These are phyloP conservation scores for Phtheirospermum japonicum DNA, from an alignment of 257 asterid genomes.

Conservation along the genomic window DNA sequence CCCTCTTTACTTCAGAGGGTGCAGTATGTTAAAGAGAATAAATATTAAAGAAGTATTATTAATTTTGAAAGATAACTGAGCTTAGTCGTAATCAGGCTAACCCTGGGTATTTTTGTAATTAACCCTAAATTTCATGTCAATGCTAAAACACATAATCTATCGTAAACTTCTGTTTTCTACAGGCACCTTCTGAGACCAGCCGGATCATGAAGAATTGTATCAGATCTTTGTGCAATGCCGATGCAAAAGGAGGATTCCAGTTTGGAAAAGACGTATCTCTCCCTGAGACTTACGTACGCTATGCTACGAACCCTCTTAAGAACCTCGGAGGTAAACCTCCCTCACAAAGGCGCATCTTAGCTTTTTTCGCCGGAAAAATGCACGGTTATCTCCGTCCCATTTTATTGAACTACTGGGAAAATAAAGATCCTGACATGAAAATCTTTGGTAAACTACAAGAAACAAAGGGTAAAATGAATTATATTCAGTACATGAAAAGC, in stretches of 20 bases:
- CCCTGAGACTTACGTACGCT: slow-evolving; percentile 52
- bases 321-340: slow-evolving; percentile 52
- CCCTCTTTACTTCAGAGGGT: too few relatives aligned
- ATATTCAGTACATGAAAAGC: slow-evolving; percentile 60
- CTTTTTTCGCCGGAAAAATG: slow-evolving; percentile 76
- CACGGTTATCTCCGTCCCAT: slow-evolving; percentile 76
- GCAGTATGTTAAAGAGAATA: too few relatives aligned
- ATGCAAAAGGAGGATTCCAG: slow-evolving; percentile 50
- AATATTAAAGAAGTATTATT: too few relatives aligned
- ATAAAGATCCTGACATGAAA: slow-evolving; percentile 70
- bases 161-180: not conserved
- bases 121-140: not conserved
- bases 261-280: slow-evolving; percentile 65
- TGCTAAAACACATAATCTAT: not conserved
- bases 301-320: slow-evolving; percentile 36
- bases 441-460: slow-evolving; percentile 45
- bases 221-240: slow-evolving; percentile 70
- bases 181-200: slow-evolving; percentile 81
- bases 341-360: slow-evolving; percentile 53
- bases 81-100: too few relatives aligned
- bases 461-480: slow-evolving; percentile 28
- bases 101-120: not conserved
- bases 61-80: too few relatives aligned
- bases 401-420: slow-evolving; percentile 54
- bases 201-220: slow-evolving; percentile 59